These are phyloP conservation scores for Tricholoma matsutake DNA, from an alignment of 768 basidiomycete genomes.

Conservation along the genomic window DNA sequence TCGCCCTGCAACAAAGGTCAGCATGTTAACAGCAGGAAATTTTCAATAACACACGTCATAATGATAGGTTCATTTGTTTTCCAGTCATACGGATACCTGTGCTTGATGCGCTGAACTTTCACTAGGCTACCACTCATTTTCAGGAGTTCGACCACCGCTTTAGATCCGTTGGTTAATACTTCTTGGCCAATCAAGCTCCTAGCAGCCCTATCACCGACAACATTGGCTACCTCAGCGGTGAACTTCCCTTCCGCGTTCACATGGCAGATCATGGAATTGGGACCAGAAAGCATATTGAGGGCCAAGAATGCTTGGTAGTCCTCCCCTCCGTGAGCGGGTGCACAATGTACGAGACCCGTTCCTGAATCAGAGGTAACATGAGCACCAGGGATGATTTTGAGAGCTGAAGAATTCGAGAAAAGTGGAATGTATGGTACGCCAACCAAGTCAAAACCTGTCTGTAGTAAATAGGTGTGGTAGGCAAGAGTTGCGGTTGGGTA, in stretches of 20 bases:
- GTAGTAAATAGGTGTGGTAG: constrained; percentile 12
- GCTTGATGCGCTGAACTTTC: constrained; percentile 68
- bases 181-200: constrained; percentile 60
- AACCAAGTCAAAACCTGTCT: constrained; percentile 51
- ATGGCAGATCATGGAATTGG: constrained; percentile 66
- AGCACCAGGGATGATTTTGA: constrained; percentile 59
- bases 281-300: constrained; percentile 44
- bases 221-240: constrained; percentile 50
- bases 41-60: constrained; percentile 56
- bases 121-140: constrained; percentile 54
- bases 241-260: constrained; percentile 79
- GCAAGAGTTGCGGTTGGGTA: neutral
- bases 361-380: constrained; percentile 89
- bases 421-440: constrained; percentile 58
- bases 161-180: constrained; percentile 72
- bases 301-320: constrained; percentile 80
- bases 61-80: constrained; percentile 92
- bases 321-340: constrained; percentile 91
- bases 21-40: neutral
- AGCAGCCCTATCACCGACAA: constrained; percentile 49
- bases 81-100: constrained; percentile 97
- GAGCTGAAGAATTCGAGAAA: constrained; percentile 42
- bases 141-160: constrained; percentile 62
- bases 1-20: constrained; percentile 52
- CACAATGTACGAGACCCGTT: constrained; percentile 93